phyloP scores from a whole-genome alignment of 108 stramenopile species.

The Seminavis robusta region DNA sequence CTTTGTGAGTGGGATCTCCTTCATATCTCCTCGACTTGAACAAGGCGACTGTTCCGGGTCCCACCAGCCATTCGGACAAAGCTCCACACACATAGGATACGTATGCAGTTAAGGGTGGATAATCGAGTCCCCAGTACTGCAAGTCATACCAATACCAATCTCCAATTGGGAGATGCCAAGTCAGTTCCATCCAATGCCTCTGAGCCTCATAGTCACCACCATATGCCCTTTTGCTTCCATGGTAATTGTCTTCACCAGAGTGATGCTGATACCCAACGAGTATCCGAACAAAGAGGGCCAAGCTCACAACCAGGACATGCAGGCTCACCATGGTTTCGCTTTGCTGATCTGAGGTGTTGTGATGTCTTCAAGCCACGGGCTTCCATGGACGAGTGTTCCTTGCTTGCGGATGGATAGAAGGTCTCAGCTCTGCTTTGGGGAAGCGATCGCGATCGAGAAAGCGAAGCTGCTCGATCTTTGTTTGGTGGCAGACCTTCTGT shows the following conservation, averaged over 20 bases:
- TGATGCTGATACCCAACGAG: constrained; percentile 69
- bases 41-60: constrained; percentile 56
- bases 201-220: constrained; percentile 98
- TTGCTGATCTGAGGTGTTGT: too few relatives aligned
- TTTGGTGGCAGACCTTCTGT: too few relatives aligned
- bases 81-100: constrained; percentile 63
- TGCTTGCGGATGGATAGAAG: too few relatives aligned
- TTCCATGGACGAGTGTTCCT: too few relatives aligned
- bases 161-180: constrained; percentile 65
- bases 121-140: constrained; percentile 94
- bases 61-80: constrained; percentile 49
- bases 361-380: too few relatives aligned
- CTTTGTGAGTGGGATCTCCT: constrained; percentile 62
- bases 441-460: too few relatives aligned
- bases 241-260: constrained; percentile 81
- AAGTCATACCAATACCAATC: constrained; percentile 93
- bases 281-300: constrained; percentile 56
- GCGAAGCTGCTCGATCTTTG: too few relatives aligned
- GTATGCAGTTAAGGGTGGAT: constrained; percentile 93
- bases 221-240: constrained; percentile 52
- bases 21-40: constrained; percentile 81
- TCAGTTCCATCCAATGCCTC: constrained; percentile 98
- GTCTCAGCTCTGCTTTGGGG: too few relatives aligned
- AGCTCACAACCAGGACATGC: neutral
- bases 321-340: too few relatives aligned